Base-by-base conservation (phyloP, 2,329 filamentous ascomycete species). In the Alternaria triticimaculans region DNA sequence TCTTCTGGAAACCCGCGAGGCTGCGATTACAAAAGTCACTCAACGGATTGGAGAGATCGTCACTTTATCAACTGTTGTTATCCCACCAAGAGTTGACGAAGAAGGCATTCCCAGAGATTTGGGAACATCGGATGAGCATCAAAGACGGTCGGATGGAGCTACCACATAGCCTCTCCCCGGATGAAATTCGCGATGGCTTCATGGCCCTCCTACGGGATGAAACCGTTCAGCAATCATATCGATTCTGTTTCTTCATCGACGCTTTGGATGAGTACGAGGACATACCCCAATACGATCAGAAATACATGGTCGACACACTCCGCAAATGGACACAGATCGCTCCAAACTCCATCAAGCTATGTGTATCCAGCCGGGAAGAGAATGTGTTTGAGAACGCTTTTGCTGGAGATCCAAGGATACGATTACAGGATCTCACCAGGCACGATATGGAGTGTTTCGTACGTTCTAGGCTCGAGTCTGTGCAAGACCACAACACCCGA, bases 281-380 rank as follows among this genome's bases (percentile, higher is more conserved):
- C 2, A 3, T 1, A 0, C 11, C 11, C 43, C 43, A 45, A 2
- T 1, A 18, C 1, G 37, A 18, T 41, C 1, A 41, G 0, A 41
- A 2, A 2, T 6, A 14, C 3, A 12, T 45, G 43, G 43, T 45
- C 43, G 43, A 44, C n/a, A 1, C 10, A 20, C 43, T 44, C 0
- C 20, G 43, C 18, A 8, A 8, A 0, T 37, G 33, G 33, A 9
- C 7, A 4, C 33, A n/a, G 4, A 37, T 10, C 5, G n/a, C 9
- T 10, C 15, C 37, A 10, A 18, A 10, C 8, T 5, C 15, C 37
- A 41, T 41, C n/a, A 41, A 41, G 37, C 37, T 41, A 41, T 41
- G 37, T 1, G 37, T 41, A 18, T 41, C 37, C n/a, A 41, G 37
- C 1, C 37, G 37, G 0, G 37, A 41, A 41, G 1, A 41, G 0